A percentile compares a stretch with the other conserved stretches of the same genome.
phyloP scores from a whole-genome alignment of 1,139 yeast species.

The Candida sanyaensis region DNA sequence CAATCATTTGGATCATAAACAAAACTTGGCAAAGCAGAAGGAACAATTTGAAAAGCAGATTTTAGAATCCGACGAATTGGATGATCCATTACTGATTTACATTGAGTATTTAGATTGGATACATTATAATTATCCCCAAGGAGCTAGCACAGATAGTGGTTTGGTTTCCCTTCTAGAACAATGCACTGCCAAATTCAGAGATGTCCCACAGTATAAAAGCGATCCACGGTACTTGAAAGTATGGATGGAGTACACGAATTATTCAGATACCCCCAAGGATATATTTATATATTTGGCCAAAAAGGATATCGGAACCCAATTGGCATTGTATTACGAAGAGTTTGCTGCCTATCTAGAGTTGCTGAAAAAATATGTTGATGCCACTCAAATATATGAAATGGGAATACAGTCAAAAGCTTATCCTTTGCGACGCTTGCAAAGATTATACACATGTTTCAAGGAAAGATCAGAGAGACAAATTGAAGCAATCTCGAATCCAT shows the following conservation, averaged over 20 bases:
- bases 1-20: constrained; percentile 22
- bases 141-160: constrained; percentile 67
- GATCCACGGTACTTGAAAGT: constrained; percentile 78
- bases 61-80: constrained; percentile 55
- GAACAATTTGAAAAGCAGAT: constrained; percentile 46
- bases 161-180: constrained; percentile 66
- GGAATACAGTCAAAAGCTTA: constrained; percentile 67
- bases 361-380: constrained; percentile 54
- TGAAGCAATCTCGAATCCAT: constrained; percentile 8
- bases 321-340: constrained; percentile 78
- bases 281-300: constrained; percentile 73
- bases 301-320: constrained; percentile 66
- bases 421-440: constrained; percentile 57
- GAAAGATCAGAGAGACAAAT: constrained; percentile 6
- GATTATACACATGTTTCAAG: constrained; percentile 51
- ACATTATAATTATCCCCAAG: constrained; percentile 65
- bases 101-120: constrained; percentile 77
- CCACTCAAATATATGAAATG: constrained; percentile 58
- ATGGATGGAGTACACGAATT: constrained; percentile 77
- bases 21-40: constrained; percentile 35
- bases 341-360: constrained; percentile 70
- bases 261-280: constrained; percentile 71
- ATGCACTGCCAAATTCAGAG: constrained; percentile 71
- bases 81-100: constrained; percentile 80
- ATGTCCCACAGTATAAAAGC: constrained; percentile 66